A percentile compares a stretch with the other conserved stretches of the same genome.
phyloP scores from a whole-genome alignment of 768 basidiomycete genomes.

The Wakefieldia striispora region DNA sequence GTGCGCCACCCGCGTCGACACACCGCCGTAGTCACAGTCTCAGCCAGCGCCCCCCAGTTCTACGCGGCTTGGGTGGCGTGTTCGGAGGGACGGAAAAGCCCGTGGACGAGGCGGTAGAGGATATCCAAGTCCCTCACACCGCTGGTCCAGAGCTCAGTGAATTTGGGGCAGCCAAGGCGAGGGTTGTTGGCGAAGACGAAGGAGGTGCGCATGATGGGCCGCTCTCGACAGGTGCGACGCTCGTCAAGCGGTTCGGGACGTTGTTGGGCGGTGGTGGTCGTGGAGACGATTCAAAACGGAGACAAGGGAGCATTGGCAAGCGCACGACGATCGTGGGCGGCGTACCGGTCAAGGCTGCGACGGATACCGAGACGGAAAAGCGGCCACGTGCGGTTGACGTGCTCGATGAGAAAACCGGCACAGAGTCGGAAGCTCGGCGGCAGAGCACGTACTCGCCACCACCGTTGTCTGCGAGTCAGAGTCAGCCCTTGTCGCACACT shows the following conservation, averaged over 20 bases:
- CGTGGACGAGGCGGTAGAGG: slow-evolving; percentile 44
- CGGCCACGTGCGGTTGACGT: slow-evolving; percentile 15
- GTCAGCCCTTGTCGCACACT: slow-evolving; percentile 55
- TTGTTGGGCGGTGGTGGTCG: slow-evolving; percentile 48
- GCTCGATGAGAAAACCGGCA: slow-evolving; percentile 19
- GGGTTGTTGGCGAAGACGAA: slow-evolving; percentile 23
- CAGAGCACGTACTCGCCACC: slow-evolving; percentile 26
- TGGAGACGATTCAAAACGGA: slow-evolving; percentile 42
- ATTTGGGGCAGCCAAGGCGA: slow-evolving; percentile 46
- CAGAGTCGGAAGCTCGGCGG: slow-evolving; percentile 25
- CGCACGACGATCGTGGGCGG: slow-evolving; percentile 53
- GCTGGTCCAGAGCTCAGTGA: slow-evolving; percentile 63
- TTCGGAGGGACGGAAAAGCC: slow-evolving; percentile 44
- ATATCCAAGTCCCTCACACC: slow-evolving; percentile 49
- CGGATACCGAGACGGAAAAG: slow-evolving; percentile 35
- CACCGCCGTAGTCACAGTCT: slow-evolving; percentile 84
- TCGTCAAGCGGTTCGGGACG: slow-evolving; percentile 78
- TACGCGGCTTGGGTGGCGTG: slow-evolving; percentile 59
- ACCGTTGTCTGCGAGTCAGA: slow-evolving; percentile 41
- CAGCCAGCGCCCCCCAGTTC: slow-evolving; percentile 62
- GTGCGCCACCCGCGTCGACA: slow-evolving; percentile 73
- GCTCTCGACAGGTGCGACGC: slow-evolving; percentile 60
- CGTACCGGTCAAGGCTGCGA: slow-evolving; percentile 38
- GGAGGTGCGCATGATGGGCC: slow-evolving; percentile 29
- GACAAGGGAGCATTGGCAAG: slow-evolving; percentile 37